Evolutionary conservation across 306 rosid species (phyloP), one percentile per base, ranked within the genome.

Genomic region (Begonia fuchsioides): DNA sequence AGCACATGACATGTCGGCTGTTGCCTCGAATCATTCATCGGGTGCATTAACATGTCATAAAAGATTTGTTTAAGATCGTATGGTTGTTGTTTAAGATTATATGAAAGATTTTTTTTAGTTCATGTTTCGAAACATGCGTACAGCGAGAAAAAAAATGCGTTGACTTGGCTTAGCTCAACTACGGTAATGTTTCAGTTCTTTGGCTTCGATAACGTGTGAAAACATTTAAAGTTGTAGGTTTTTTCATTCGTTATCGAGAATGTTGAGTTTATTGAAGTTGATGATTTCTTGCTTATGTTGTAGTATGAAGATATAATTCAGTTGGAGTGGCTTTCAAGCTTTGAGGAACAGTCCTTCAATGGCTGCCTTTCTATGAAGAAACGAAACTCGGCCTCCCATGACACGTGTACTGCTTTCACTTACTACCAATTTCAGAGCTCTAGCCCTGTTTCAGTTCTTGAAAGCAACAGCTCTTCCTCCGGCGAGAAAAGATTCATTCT

Each of bases 271-370:
- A 26, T 26, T 8, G 5, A 26, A 3, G 35, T 26, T 2, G 9
- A 12, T 51, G 35, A 8, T 16, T 2, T 57, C 12, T 15, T 12
- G 35, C 7, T 26, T 19, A 51, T 2, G 18, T 79, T 2, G 18
- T 79, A 92, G 99, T 86, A 79, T 54, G 99, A 92, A 44, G 99
- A 92, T 63, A 82, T 86, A 53, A 78, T 86, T 38, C 94, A 82
- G 40, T 54, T 86, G 79, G 96, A 92, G 59, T 92, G 99, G 99
- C 76, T 92, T 10, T 82, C 96, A 3, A 82, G 64, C 15, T 82
- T 86, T 62, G 93, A 75, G 67, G 99, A 92, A 62, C 94, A 92
- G 44, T 92, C 99, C 12, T 82, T 85, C 43, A 94, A 81, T 1
- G 95, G 81, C 50, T 77, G 83, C 72, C 88, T 86, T 20, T 61